These are phyloP conservation scores for Groenewaldozyma salmanticensis DNA, from an alignment of 805 yeast species.

Conservation along the genomic window DNA sequence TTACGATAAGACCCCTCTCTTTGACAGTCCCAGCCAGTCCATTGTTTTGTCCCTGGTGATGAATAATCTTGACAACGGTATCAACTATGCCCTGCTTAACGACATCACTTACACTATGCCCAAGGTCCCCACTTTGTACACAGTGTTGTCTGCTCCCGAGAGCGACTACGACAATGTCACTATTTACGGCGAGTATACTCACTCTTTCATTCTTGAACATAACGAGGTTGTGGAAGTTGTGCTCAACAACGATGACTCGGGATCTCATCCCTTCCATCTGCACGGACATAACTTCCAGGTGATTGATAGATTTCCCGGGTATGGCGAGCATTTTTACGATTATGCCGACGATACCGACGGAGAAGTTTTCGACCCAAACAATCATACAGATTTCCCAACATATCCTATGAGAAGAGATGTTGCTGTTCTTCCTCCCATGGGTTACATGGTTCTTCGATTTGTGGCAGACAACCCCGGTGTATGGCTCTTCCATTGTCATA, in stretches of 20 bases:
- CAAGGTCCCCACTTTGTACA: slow-evolving; percentile 73
- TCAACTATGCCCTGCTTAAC: slow-evolving; percentile 95
- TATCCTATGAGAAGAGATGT: slow-evolving; percentile 81
- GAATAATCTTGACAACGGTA: slow-evolving; percentile 80
- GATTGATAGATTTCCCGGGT: slow-evolving; percentile 57
- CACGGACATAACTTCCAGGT: slow-evolving; percentile 92
- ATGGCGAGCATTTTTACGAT: too few species aligned
- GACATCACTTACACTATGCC: slow-evolving; percentile 70
- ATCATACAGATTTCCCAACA: slow-evolving; percentile 49
- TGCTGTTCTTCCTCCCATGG: slow-evolving; percentile 67
- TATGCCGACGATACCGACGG: slow-evolving; percentile 43
- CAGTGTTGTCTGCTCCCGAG: slow-evolving; percentile 59
- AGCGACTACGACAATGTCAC: slow-evolving; percentile 41
- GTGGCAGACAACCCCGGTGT: slow-evolving; percentile 94
- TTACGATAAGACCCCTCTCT: slow-evolving; percentile 40
- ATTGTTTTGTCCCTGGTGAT: slow-evolving; percentile 67
- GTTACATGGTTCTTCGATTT: slow-evolving; percentile 78
- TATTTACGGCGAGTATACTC: slow-evolving; percentile 78
- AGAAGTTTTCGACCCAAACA: slow-evolving; percentile 45
- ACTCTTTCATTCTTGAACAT: slow-evolving; percentile 59
- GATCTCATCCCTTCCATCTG: slow-evolving; percentile 94
- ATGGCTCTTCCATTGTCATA: slow-evolving; percentile 98
- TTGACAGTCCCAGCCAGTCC: slow-evolving; percentile 55
- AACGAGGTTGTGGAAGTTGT: slow-evolving; percentile 69
- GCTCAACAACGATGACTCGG: slow-evolving; percentile 78